Evolutionary conservation across 2,329 filamentous ascomycete species (phyloP).

Genomic region (Esteya vermicola): DNA sequence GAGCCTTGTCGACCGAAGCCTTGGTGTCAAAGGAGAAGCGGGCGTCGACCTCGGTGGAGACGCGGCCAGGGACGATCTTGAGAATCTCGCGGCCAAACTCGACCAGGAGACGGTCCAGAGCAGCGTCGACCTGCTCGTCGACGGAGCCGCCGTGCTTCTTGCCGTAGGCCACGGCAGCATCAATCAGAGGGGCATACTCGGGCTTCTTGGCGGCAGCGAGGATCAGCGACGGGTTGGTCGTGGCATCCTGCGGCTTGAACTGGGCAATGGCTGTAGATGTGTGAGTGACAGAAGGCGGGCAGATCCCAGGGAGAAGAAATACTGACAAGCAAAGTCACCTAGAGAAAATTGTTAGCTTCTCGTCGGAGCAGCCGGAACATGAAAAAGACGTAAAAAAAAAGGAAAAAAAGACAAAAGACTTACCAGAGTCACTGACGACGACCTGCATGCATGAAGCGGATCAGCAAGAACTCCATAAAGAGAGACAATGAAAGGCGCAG

Average conservation of each 20-base stretch:
- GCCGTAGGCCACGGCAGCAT: conserved; percentile 70
- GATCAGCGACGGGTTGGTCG: conserved; percentile 98
- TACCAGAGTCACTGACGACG: conserved; percentile 95
- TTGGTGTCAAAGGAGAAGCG: conserved; percentile 90
- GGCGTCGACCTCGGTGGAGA: conserved; percentile 97
- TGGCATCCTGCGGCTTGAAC: conserved; percentile 99
- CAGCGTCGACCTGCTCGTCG: conserved; percentile 74
- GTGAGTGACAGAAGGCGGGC: not conserved
- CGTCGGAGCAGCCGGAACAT: not conserved
- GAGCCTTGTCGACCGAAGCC: conserved; percentile 85
- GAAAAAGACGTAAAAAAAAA: too few relatives aligned
- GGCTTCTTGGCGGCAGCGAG: conserved; percentile 96
- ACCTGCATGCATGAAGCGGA: conserved; percentile 36
- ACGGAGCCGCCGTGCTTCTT: conserved; percentile 58
- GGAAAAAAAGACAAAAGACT: conserved; percentile 17
- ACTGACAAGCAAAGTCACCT: conserved; percentile 70
- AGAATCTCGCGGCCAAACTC: conserved; percentile 98
- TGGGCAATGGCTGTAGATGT: conserved; percentile 68
- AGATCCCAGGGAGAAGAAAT: conserved; percentile 5
- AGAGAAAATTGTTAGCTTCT: conserved; percentile 7
- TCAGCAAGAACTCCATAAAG: conserved; percentile 11
- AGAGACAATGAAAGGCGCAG: not conserved
- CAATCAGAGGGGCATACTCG: conserved; percentile 88
- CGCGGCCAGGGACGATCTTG: conserved; percentile 92
- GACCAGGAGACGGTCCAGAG: conserved; percentile 87